Percentiles rank a stretch among this genome's conserved stretches.
phyloP scores from a whole-genome alignment of 805 yeast genomes.

The Candida insectorum region DNA sequence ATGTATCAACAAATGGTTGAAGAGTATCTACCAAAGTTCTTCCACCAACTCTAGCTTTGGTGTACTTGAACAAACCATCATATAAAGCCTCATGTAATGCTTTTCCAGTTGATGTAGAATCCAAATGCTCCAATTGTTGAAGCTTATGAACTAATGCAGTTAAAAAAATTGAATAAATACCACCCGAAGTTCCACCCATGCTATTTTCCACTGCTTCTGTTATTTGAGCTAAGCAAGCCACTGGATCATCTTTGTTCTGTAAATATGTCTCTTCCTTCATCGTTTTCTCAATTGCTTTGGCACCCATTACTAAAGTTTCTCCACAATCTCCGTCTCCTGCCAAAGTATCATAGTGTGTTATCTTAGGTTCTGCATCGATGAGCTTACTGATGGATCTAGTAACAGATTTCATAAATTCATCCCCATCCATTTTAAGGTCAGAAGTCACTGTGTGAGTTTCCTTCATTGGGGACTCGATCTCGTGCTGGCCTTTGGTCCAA shows the following conservation, averaged over 20 bases:
- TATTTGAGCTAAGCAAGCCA: conserved; percentile 60
- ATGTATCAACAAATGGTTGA: conserved; percentile 76
- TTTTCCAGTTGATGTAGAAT: conserved; percentile 35
- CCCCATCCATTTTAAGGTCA: conserved; percentile 25
- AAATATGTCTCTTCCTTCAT: conserved; percentile 38
- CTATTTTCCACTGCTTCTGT: conserved; percentile 81
- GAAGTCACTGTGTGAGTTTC: conserved; percentile 23
- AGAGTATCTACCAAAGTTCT: conserved; percentile 86
- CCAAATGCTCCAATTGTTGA: conserved; percentile 34
- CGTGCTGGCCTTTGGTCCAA: conserved; percentile 24
- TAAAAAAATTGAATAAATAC: conserved; percentile 80
- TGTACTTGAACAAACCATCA: conserved; percentile 74
- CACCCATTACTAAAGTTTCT: conserved; percentile 82
- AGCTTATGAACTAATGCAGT: conserved; percentile 65
- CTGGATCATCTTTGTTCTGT: conserved; percentile 41
- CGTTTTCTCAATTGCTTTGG: conserved; percentile 61
- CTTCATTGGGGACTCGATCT: conserved; percentile 26
- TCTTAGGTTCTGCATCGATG: conserved; percentile 60
- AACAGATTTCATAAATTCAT: conserved; percentile 50
- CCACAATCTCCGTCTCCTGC: conserved; percentile 99
- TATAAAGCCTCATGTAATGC: conserved; percentile 56
- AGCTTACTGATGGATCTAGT: conserved; percentile 37
- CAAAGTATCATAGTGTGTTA: conserved; percentile 79
- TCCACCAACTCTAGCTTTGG: conserved; percentile 86
- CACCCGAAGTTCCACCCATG: conserved; percentile 99